Evolutionary conservation across 495 filamentous ascomycete genomes (phyloP).

Genomic region (Recurvomyces mirabilis): DNA sequence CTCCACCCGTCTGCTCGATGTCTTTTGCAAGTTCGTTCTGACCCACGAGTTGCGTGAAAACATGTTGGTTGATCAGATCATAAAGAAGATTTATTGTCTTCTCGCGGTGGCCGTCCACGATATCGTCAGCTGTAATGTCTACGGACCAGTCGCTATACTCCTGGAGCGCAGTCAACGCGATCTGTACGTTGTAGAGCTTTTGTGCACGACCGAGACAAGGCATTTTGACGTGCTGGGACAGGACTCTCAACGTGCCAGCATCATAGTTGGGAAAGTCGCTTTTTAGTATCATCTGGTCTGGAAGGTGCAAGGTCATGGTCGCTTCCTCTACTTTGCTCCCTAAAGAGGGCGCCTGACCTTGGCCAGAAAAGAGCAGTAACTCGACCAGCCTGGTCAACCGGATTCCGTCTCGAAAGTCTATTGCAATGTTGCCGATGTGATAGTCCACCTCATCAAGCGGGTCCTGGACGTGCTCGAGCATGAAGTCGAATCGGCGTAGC

Average conservation of each 20-base stretch:
- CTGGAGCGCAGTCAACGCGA: slow-evolving; percentile 45
- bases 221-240: slow-evolving; percentile 50
- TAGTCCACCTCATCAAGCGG: slow-evolving; percentile 51
- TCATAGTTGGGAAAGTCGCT: slow-evolving; percentile 15
- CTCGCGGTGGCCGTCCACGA: slow-evolving; percentile 57
- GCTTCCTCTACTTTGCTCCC: too few relatives aligned
- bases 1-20: slow-evolving; percentile 22
- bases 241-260: too few relatives aligned
- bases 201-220: slow-evolving; percentile 47
- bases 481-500: slow-evolving; percentile 47
- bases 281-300: slow-evolving; percentile 30
- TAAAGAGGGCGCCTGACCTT: not conserved
- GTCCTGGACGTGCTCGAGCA: slow-evolving; percentile 42
- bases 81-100: slow-evolving; percentile 54
- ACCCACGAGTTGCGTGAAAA: slow-evolving; percentile 44
- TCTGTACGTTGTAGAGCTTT: slow-evolving; percentile 50
- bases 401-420: slow-evolving; percentile 55
- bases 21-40: slow-evolving; percentile 44
- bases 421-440: slow-evolving; percentile 47
- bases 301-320: slow-evolving; percentile 32
- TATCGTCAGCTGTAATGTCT: slow-evolving; percentile 43
- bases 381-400: slow-evolving; percentile 51
- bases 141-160: slow-evolving; percentile 31
- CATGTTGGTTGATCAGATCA: slow-evolving; percentile 48
- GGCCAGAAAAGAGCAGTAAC: slow-evolving; percentile 39